Conservation (phyloP, 2,329 filamentous ascomycete species). For the Epichloe amarillans region DNA sequence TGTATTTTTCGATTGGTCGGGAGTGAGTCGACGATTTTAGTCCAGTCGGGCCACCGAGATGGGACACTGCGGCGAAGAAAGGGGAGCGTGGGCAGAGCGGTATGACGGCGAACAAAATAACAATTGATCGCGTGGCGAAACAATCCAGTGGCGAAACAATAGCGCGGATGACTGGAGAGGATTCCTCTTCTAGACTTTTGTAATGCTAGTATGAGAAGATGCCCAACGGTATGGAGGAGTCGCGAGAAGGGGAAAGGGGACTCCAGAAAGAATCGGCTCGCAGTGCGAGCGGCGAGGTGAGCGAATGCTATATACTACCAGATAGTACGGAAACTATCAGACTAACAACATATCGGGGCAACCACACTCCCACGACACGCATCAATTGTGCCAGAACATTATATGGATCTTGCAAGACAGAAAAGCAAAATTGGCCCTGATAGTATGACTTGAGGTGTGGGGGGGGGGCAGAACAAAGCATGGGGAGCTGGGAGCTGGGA, state of each 20-base stretch:
- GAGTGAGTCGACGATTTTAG: background rate
- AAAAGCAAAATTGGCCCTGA: conserved; percentile 2
- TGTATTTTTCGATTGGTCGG: background rate
- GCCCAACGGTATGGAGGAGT: background rate
- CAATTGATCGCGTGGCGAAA: background rate
- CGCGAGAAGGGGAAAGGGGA: background rate
- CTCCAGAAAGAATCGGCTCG: background rate
- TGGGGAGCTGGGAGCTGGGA: background rate
- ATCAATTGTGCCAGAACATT: background rate
- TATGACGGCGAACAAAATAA: background rate
- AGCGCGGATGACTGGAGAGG: background rate
- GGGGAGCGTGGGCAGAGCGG: background rate
- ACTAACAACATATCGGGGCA: background rate
- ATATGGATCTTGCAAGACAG: conserved; percentile 4
- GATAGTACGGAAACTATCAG: background rate
- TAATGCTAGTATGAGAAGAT: background rate
- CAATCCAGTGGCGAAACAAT: background rate
- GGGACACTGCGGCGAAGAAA: background rate
- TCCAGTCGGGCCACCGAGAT: background rate
- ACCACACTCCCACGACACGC: background rate
- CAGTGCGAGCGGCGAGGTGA: background rate
- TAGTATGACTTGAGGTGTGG: background rate
- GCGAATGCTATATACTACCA: background rate
- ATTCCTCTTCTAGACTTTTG: background rate
- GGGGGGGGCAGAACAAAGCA: background rate